These are phyloP conservation scores for Aureobasidium vineae DNA, from an alignment of 2,329 filamentous ascomycete species.

Conservation along the genomic window DNA sequence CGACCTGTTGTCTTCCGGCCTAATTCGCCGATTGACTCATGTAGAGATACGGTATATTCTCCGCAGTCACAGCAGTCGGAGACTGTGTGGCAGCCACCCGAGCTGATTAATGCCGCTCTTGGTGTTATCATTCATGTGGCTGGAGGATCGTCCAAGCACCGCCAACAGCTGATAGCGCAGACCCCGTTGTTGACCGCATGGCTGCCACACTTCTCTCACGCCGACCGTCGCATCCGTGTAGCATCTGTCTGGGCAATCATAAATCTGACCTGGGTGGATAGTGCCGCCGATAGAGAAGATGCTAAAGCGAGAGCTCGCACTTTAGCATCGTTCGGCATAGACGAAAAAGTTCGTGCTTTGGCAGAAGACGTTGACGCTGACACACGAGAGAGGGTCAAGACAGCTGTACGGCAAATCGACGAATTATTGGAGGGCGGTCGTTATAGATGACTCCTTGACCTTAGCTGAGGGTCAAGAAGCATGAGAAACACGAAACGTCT, in stretches of 20 bases:
- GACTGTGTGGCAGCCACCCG: slow-evolving; percentile 43
- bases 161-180: slow-evolving; percentile 74
- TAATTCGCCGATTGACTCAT: neutral
- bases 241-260: slow-evolving; percentile 80
- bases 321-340: slow-evolving; percentile 62
- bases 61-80: slow-evolving; percentile 47
- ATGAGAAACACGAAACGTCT: neutral
- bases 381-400: slow-evolving; percentile 79
- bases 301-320: slow-evolving; percentile 66
- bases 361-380: slow-evolving; percentile 69
- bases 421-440: slow-evolving; percentile 38
- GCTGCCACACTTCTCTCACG: slow-evolving; percentile 69
- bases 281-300: slow-evolving; percentile 62
- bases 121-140: slow-evolving; percentile 87
- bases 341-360: slow-evolving; percentile 36
- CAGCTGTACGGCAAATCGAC: slow-evolving; percentile 67
- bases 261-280: slow-evolving; percentile 82
- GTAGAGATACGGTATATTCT: slow-evolving; percentile 22
- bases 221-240: slow-evolving; percentile 69
- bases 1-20: slow-evolving; percentile 52
- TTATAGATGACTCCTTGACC: slow-evolving; percentile 25
- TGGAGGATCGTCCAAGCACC: slow-evolving; percentile 73
- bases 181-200: slow-evolving; percentile 71
- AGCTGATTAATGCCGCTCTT: slow-evolving; percentile 74
- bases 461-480: neutral